Base-by-base conservation (phyloP, 2,329 filamentous ascomycete species). In the Phyllosticta capitalensis region DNA sequence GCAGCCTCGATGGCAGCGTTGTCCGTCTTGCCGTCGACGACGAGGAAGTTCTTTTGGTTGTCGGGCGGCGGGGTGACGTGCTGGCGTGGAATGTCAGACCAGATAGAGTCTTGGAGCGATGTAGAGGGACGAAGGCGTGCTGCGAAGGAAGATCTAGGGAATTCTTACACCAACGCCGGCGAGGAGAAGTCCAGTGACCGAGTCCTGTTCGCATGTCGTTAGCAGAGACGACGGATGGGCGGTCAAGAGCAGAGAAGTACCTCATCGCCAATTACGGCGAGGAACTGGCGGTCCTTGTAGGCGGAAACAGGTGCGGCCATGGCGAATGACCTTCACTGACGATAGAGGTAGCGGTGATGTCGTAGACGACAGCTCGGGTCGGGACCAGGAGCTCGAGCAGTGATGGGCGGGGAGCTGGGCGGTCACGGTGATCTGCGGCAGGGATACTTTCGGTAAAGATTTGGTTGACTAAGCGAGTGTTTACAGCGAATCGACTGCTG, bases 191-290 rank as follows among this genome's bases (percentile, higher is more conserved):
- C 94, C 94, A 19, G 94, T 99, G 61, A 97, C 92, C 54, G 94
- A 96, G 78, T 95, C 90, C 94, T 99, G 62, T 17, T 30, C 49
- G 33, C 38, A 24, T 33, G 54, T 26, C 22, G 54, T 59, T 33
- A 61, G 52, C 49, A 19, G 38, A 62, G 56, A 33, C 48, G 17
- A 9, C 9, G 19, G 45, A 58, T 20, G 63, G 52, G 52, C n/a
- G 24, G 22, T 50, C 38, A 22, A 59, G 62, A 66, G 69, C 75
- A 74, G 75, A 30, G 6, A 61, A 64, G 54, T 71, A 90, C 94
- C 84, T 99, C 94, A 75, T 99, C 94, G 56, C 94, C 94, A 71
- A 99, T 99, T 54, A 99, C 92, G 64, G 94, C 94, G 61, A 99
- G 84, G 72, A 99, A 96, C 77, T 99, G 88, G 69, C 94, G 84